Percentiles rank a stretch among this genome's conserved stretches.
phyloP scores from a whole-genome alignment of 768 basidiomycete genomes.

The Cyclocybe cylindracea region DNA sequence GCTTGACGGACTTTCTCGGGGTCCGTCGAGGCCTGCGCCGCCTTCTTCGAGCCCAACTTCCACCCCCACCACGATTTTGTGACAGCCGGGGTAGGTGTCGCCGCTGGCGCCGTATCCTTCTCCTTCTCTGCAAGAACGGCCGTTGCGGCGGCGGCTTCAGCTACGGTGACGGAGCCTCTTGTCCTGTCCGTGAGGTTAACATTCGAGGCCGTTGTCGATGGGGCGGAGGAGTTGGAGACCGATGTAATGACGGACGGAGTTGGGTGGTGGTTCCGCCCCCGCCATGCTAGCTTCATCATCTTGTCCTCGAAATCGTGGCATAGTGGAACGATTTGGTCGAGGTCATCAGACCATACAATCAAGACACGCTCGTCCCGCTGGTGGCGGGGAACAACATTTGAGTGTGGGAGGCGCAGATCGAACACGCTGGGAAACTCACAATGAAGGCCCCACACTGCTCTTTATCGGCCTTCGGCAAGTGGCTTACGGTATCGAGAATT shows the following conservation, averaged over 20 bases:
- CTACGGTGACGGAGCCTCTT: constrained; percentile 24
- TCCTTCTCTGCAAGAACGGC: constrained; percentile 33
- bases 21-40: constrained; percentile 37
- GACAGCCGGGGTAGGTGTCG: constrained; percentile 8
- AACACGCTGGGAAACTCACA: constrained; percentile 38
- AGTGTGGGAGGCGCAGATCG: background rate
- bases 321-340: constrained; percentile 78
- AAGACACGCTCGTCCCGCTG: constrained; percentile 84
- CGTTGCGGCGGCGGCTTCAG: constrained; percentile 31
- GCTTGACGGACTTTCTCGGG: constrained; percentile 49
- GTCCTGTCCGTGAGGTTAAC: constrained; percentile 57
- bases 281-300: constrained; percentile 58
- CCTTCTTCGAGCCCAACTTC: constrained; percentile 39
- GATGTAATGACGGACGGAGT: constrained; percentile 41
- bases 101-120: constrained; percentile 15
- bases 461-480: constrained; percentile 79
- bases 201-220: constrained; percentile 52
- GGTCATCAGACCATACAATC: constrained; percentile 82
- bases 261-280: constrained; percentile 38
- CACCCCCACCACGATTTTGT: constrained; percentile 45
- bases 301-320: constrained; percentile 73
- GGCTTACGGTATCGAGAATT: constrained; percentile 69
- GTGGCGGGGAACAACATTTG: constrained; percentile 7
- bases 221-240: constrained; percentile 37
- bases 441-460: constrained; percentile 91